Evolutionary conservation across 2,329 filamentous ascomycete species (phyloP), one percentile per base, ranked within the genome.

Genomic region (Diaporthe amygdali): DNA sequence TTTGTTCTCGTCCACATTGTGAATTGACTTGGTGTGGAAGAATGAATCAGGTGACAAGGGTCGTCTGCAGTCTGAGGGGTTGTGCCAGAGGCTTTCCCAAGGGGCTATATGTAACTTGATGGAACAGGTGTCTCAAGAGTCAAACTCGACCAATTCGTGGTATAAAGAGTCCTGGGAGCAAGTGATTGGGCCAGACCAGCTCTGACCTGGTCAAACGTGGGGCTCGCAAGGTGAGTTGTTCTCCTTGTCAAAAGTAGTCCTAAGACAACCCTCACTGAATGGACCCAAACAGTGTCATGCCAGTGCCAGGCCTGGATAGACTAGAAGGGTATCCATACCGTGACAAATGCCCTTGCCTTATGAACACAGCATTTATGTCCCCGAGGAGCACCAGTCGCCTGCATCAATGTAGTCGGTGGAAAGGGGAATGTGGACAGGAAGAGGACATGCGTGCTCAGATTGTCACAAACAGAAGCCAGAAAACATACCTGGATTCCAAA

Each of bases 211-310:
- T 20, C 51, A 27, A n/a, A 49, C 9, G 32, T 34, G 27, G 44
- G 22, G 30, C 49, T 56, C 37, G 51, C 3, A 6, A 46, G 51
- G 30, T 56, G 51, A 27, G 22, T 49, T 68, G 66, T 34, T 76
- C 69, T 71, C 77, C 76, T 32, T n/a, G 25, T n/a, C 52, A n/a
- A n/a, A 30, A 32, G 34, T 47, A 44, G 37, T 41, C 34, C n/a
- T 9, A 6, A 34, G 63, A 37, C 17, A 41, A 37, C 15, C 44
- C n/a, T 32, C 39, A 47, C 41, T 20, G 12, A 4, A 49, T 9
- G 6, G 30, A 20, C 44, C 59, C 47, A 37, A 37, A 27, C 44
- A 25, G n/a, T 25, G n/a, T 2, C n/a, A 1, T 64, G 52, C 46
- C 67, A 47, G 41, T 61, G 30, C 67, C 67, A 52, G 52, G 37